Percentiles rank a stretch among this genome's conserved stretches.
phyloP scores from a whole-genome alignment of 352 stramenopile genomes.

The Elongisporangium anandrum region DNA sequence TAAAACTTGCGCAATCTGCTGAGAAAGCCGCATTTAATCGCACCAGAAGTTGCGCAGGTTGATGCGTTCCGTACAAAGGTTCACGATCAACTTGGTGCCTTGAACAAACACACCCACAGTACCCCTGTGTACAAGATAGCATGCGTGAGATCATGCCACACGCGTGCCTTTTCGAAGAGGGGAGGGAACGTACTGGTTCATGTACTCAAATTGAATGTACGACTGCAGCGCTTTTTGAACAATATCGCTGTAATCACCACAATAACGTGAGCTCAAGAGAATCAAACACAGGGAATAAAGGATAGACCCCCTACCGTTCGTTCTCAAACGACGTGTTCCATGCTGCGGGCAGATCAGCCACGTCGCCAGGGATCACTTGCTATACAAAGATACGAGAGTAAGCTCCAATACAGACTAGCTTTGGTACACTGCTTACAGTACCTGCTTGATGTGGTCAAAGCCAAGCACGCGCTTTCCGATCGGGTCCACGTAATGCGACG shows the following conservation, averaged over 20 bases:
- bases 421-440: constrained; percentile 2
- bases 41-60: constrained; percentile 90
- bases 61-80: constrained; percentile 81
- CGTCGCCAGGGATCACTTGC: constrained; percentile 47
- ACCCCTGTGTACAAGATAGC: constrained; percentile 29
- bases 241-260: constrained; percentile 5
- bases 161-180: too few species aligned
- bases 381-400: constrained; percentile 5
- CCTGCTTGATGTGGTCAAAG: constrained; percentile 86
- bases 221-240: constrained; percentile 72
- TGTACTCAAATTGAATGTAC: constrained; percentile 85
- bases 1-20: not conserved
- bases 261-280: not conserved
- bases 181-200: constrained; percentile 44
- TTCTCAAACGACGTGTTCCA: constrained; percentile 52
- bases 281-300: constrained; percentile 3
- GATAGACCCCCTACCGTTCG: constrained; percentile 35
- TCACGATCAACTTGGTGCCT: constrained; percentile 58
- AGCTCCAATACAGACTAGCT: not conserved
- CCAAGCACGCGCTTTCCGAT: constrained; percentile 67
- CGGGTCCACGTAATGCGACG: constrained; percentile 81
- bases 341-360: constrained; percentile 36
- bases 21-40: not conserved
- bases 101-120: constrained; percentile 76
- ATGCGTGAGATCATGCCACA: constrained; percentile 1